Conservation (phyloP, 116 monocot species). For the Trichopus zeylanicus region DNA sequence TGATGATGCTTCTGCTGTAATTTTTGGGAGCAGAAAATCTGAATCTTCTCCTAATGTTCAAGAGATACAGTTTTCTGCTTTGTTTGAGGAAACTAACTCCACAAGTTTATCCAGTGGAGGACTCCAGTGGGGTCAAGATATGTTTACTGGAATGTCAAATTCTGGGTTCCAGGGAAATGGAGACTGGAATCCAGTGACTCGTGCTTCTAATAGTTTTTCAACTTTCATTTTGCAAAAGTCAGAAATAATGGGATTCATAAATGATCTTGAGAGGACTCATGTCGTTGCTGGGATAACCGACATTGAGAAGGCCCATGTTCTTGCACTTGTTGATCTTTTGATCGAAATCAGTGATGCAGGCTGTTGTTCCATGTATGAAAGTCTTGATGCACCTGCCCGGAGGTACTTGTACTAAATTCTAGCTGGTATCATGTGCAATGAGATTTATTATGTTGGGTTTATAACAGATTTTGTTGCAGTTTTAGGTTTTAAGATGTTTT, state of each 20-base stretch:
- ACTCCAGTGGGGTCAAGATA: slow-evolving; percentile 62
- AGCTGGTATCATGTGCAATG: neutral
- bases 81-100: slow-evolving; percentile 28
- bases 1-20: slow-evolving; percentile 14
- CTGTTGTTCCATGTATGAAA: slow-evolving; percentile 62
- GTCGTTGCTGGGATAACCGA: slow-evolving; percentile 23
- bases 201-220: slow-evolving; percentile 6
- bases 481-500: neutral
- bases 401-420: slow-evolving; percentile 38
- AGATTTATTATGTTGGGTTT: neutral
- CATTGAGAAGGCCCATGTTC: slow-evolving; percentile 42
- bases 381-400: slow-evolving; percentile 81
- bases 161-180: slow-evolving; percentile 18
- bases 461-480: neutral
- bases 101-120: slow-evolving; percentile 13
- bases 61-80: slow-evolving; percentile 41
- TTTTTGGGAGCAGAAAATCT: slow-evolving; percentile 3
- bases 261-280: slow-evolving; percentile 30
- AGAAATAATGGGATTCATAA: slow-evolving; percentile 36
- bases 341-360: slow-evolving; percentile 45
- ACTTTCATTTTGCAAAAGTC: slow-evolving; percentile 27
- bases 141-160: slow-evolving; percentile 8
- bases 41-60: slow-evolving; percentile 24
- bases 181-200: slow-evolving; percentile 12
- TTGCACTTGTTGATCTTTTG: slow-evolving; percentile 72